Conservation (phyloP, 2,329 filamentous ascomycete species). For the Xylaria sp. region DNA sequence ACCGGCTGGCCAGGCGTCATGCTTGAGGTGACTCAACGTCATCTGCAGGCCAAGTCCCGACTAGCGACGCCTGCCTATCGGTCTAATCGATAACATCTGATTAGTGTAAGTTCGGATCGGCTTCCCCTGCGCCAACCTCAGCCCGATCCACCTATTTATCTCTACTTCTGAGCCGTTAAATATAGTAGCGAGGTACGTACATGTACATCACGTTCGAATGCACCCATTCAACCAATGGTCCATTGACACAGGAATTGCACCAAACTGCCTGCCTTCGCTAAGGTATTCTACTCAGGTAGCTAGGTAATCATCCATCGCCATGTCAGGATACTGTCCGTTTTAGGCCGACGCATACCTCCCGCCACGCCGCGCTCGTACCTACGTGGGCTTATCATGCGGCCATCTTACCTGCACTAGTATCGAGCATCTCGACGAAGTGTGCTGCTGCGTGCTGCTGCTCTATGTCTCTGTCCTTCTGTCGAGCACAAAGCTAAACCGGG, state of each 20-base stretch:
- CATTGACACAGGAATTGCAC: conserved; percentile 12
- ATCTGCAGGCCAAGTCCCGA: conserved; percentile 23
- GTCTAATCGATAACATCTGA: conserved; percentile 34
- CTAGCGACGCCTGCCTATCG: conserved; percentile 18
- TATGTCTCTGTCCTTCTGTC: background rate
- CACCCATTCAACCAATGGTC: conserved; percentile 14
- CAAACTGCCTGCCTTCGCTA: conserved; percentile 4
- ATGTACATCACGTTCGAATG: conserved; percentile 1
- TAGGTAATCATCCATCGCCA: conserved; percentile 9
- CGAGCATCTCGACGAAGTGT: conserved; percentile 18
- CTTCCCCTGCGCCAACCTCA: background rate
- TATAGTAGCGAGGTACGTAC: conserved; percentile 1
- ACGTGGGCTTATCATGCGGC: conserved; percentile 22
- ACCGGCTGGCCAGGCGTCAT: conserved; percentile 16
- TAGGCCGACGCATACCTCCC: conserved; percentile 22
- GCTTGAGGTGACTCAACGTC: conserved; percentile 34
- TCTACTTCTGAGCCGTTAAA: too few species aligned
- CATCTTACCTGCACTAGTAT: conserved; percentile 10
- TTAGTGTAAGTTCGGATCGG: conserved; percentile 9
- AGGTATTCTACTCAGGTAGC: background rate
- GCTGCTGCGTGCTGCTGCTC: background rate
- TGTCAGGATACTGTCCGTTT: conserved; percentile 12
- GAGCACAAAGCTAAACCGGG: conserved; percentile 15
- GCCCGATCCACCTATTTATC: background rate
- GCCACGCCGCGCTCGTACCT: conserved; percentile 5